Evolutionary conservation across 805 yeast species (phyloP).

Genomic region (Pichia gijzeniarum): DNA sequence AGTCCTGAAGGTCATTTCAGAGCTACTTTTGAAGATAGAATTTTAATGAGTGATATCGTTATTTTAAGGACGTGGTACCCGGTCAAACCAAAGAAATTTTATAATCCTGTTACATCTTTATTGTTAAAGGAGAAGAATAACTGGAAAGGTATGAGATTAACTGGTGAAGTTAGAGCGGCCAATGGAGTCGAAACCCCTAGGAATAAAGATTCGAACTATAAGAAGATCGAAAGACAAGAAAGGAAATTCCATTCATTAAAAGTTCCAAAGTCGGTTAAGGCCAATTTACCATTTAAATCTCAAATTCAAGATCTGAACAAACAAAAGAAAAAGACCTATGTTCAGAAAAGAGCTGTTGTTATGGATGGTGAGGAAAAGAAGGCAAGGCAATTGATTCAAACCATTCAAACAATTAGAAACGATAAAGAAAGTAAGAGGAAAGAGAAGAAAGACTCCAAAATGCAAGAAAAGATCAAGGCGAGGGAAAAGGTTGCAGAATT

Average conservation of each 20-base stretch:
- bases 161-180: slow-evolving; percentile 88
- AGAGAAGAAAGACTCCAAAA: slow-evolving; percentile 67
- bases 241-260: slow-evolving; percentile 82
- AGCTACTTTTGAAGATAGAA: slow-evolving; percentile 95
- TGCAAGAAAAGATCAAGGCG: slow-evolving; percentile 67
- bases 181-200: slow-evolving; percentile 53
- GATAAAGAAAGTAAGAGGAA: slow-evolving; percentile 77
- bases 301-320: slow-evolving; percentile 88
- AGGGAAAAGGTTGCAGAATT: slow-evolving; percentile 68
- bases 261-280: slow-evolving; percentile 75
- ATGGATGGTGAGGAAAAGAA: slow-evolving; percentile 89
- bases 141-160: slow-evolving; percentile 95
- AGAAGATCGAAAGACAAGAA: slow-evolving; percentile 75
- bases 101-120: slow-evolving; percentile 93
- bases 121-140: slow-evolving; percentile 68
- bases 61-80: slow-evolving; percentile 97
- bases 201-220: slow-evolving; percentile 43
- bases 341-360: slow-evolving; percentile 89
- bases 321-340: slow-evolving; percentile 72
- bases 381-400: slow-evolving; percentile 82
- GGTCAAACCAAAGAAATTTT: slow-evolving; percentile 80
- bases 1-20: slow-evolving; percentile 94
- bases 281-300: slow-evolving; percentile 83
- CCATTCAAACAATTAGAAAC: slow-evolving; percentile 75
- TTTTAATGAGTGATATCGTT: slow-evolving; percentile 82